Base-by-base conservation (phyloP, 768 basidiomycete genomes). In the Arthromyces matolae region DNA sequence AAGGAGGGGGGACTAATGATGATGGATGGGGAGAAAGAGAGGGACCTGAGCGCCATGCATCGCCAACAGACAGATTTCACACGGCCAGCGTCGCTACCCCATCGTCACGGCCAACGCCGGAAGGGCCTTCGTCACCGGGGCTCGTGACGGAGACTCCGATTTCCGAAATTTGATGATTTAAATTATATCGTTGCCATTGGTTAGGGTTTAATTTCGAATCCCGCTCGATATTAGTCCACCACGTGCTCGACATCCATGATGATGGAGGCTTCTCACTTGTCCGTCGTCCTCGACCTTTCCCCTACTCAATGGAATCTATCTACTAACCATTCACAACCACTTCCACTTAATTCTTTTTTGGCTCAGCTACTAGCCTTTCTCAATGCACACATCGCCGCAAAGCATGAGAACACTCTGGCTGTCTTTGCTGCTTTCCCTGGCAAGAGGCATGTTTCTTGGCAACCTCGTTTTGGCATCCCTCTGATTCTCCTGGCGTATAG, bases 391-490 rank as follows among this genome's bases (percentile, higher is more conserved):
- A 78, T 98, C 51, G 93, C 93, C 1, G 79, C 82, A 53, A 82
- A 86, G 54, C 86, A 93, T 69, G 93, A 95, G 64, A 99, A 99
- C 62, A 80, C 88, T 4, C 75, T 99, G 31, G 89, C 93, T 5
- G 88, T 97, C 46, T 95, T 92, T 62, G 95, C 83, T 7, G 95
- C 94, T 4, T 74, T 93, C 38, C 89, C 89, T 1, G 82, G 81
- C 18, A 84, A 84, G 66, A 93, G 89, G 91, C 89, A 4, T 38
- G 41, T 19, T n/a, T 16, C 44, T 9, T 19, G 10, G 12, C n/a
- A 6, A 41, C 19, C 52, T 42, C 33, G n/a, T n/a, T n/a, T n/a
- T n/a, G n/a, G n/a, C n/a, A 36, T 36, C 12, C 36, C 36, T 14
- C 42, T n/a, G 18, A 47, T 1, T 16, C 19, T 3, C 24, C 45